Base-by-base conservation (phyloP, 768 basidiomycete species). In the Boletus subcaerulescens region DNA sequence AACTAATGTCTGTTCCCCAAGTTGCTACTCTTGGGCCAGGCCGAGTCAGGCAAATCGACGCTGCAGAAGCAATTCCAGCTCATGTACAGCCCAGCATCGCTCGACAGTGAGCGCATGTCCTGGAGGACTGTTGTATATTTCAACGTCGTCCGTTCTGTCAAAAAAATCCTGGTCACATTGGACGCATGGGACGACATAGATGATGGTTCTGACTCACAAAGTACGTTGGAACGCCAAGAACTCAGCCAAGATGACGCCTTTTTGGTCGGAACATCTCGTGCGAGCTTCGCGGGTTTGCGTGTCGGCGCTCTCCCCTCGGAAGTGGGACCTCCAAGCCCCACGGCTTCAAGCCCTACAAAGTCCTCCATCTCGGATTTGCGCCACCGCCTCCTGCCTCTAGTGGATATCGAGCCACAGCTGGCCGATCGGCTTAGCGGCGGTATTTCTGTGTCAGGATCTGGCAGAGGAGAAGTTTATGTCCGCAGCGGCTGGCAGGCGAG, bases 401-500 rank as follows among this genome's bases (percentile, higher is more conserved):
- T 86, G 40, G 76, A 81, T 1, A 73, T 80, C 18, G 90, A 92
- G 62, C 62, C 75, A 2, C 77, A 80, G 41, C 80, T 92, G 42
- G 88, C 82, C 7, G 83, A 88, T 57, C 81, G 85, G 39, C 78
- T 92, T 18, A 89, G 86, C 50, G 89, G 88, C 26, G 89, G 89
- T 14, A 72, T 90, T 50, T 75, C 81, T 22, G 81, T 89, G 32
- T 84, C 85, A 20, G 87, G 87, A 29, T 86, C 87, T n/a, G 88
- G 87, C 9, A 88, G 81, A 61, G 85, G 86, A 56, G 81, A 82
- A 49, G 81, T 92, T 33, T 89, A 80, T 64, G 90, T 92, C 17
- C 85, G 90, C 26, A 84, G 80, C 45, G 90, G 90, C 13, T 92
- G 90, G 90, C 90, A 92, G 66, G 77, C 85, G 6, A 80, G 85